Percentiles rank a stretch among this genome's conserved stretches.
phyloP scores from a whole-genome alignment of 352 stramenopile species.

The Saprolegnia diclina region DNA sequence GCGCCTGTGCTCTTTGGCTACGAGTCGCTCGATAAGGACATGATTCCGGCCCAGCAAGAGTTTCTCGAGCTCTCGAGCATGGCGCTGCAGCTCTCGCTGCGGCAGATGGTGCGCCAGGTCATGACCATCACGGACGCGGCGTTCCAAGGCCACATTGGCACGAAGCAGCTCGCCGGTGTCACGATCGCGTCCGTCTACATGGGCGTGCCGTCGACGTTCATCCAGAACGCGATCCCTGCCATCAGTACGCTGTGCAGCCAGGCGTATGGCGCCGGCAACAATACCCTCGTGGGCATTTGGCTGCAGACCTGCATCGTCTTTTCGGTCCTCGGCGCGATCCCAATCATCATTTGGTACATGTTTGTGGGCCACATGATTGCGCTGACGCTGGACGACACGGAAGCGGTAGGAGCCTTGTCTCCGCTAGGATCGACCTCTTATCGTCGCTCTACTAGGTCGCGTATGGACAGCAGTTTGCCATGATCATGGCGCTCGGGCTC shows the following conservation, averaged over 20 bases:
- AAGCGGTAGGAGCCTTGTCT: constrained; percentile 28
- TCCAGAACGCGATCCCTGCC: constrained; percentile 43
- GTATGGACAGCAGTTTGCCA: constrained; percentile 35
- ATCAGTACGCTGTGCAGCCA: constrained; percentile 51
- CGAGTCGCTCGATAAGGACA: background rate
- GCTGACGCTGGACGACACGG: constrained; percentile 38
- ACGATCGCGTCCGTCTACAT: constrained; percentile 42
- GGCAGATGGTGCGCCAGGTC: constrained; percentile 39
- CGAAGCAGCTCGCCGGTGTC: constrained; percentile 40
- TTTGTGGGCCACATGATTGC: constrained; percentile 39
- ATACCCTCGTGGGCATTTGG: constrained; percentile 44
- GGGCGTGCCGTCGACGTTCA: constrained; percentile 40
- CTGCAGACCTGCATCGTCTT: constrained; percentile 46
- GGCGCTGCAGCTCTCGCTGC: constrained; percentile 39
- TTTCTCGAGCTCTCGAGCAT: constrained; percentile 38
- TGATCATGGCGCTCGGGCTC: constrained; percentile 35
- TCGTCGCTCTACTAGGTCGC: background rate
- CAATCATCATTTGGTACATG: constrained; percentile 42
- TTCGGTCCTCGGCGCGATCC: constrained; percentile 34
- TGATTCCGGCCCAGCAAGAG: constrained; percentile 29
- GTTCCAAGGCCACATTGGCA: constrained; percentile 42
- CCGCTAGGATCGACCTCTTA: background rate
- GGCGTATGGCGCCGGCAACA: constrained; percentile 46
- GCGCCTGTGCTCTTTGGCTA: background rate
- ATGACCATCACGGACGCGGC: constrained; percentile 44